Percentiles rank a stretch among this genome's conserved stretches.
Evolutionary conservation across 768 basidiomycete species (phyloP).

Genomic region (Leccinum olivaceopallidum): DNA sequence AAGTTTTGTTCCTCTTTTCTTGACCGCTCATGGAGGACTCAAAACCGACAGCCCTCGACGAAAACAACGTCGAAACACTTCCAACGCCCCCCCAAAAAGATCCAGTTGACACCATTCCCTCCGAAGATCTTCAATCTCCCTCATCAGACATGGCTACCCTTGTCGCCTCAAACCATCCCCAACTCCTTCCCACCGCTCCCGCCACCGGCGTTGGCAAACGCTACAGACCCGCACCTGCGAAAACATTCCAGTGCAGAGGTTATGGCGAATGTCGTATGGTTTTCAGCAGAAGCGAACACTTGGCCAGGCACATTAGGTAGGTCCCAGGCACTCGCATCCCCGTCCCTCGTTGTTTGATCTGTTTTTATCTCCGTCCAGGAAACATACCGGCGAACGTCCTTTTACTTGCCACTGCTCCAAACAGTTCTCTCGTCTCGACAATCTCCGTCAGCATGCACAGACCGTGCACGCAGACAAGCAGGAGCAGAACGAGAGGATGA

Average conservation of each 20-base stretch:
- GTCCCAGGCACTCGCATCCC: slow-evolving; percentile 32
- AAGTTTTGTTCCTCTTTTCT: slow-evolving; percentile 37
- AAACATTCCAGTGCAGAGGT: slow-evolving; percentile 94
- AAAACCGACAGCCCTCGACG: slow-evolving; percentile 32
- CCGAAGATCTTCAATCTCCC: slow-evolving; percentile 8
- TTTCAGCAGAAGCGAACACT: slow-evolving; percentile 92
- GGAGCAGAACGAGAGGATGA: slow-evolving; percentile 87
- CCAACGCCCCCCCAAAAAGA: slow-evolving; percentile 9
- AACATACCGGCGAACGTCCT: slow-evolving; percentile 97
- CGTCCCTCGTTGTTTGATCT: slow-evolving; percentile 23
- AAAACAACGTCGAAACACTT: slow-evolving; percentile 13
- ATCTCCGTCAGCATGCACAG: slow-evolving; percentile 95
- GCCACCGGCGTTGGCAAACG: slow-evolving; percentile 49
- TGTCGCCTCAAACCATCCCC: slow-evolving; percentile 29
- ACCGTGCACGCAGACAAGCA: slow-evolving; percentile 96
- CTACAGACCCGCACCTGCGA: slow-evolving; percentile 82
- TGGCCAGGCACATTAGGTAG: slow-evolving; percentile 93
- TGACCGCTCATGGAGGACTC: slow-evolving; percentile 36
- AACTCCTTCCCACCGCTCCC: slow-evolving; percentile 19
- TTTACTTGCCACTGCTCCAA: slow-evolving; percentile 96
- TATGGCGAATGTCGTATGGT: slow-evolving; percentile 97
- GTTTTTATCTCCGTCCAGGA: slow-evolving; percentile 50
- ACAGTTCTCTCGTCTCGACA: slow-evolving; percentile 95
- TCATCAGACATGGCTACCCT: slow-evolving; percentile 34
- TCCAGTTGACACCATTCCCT: background rate